Percentiles rank a stretch among this genome's conserved stretches.
These are phyloP conservation scores for Neofusicoccum sp. DNA, from an alignment of 2,329 filamentous ascomycete genomes.

Conservation along the genomic window DNA sequence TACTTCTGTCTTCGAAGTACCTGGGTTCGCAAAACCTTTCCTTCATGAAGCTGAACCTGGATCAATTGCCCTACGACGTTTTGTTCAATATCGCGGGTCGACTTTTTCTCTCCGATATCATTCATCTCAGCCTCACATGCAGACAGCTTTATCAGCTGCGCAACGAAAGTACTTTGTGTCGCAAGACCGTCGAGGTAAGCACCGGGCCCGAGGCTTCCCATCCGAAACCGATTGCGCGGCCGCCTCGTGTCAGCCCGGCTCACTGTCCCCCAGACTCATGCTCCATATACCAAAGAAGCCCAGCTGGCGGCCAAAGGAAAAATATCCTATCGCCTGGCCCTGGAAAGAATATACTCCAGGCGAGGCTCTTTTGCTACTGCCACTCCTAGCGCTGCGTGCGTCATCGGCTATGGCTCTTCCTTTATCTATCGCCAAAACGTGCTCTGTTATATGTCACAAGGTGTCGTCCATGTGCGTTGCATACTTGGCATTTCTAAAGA, in stretches of 20 bases:
- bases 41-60: constrained; percentile 35
- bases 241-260: constrained; percentile 14
- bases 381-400: constrained; percentile 59
- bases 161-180: constrained; percentile 56
- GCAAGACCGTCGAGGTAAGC: constrained; percentile 57
- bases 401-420: constrained; percentile 59
- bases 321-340: constrained; percentile 51
- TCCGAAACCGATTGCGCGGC: background rate
- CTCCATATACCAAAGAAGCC: constrained; percentile 47
- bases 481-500: background rate
- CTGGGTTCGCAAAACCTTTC: constrained; percentile 16
- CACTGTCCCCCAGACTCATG: constrained; percentile 36
- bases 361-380: constrained; percentile 60
- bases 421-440: constrained; percentile 64
- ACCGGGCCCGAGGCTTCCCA: background rate
- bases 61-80: constrained; percentile 63
- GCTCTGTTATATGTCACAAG: constrained; percentile 57
- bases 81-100: constrained; percentile 55
- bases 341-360: constrained; percentile 62
- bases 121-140: constrained; percentile 56
- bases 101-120: constrained; percentile 21
- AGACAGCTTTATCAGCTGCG: constrained; percentile 52
- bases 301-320: constrained; percentile 34
- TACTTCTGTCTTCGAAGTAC: background rate
- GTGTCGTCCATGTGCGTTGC: background rate